Evolutionary conservation across 139 green algal genomes (phyloP), one percentile per base, ranked within the genome.

Genomic region (Volvox africanus): DNA sequence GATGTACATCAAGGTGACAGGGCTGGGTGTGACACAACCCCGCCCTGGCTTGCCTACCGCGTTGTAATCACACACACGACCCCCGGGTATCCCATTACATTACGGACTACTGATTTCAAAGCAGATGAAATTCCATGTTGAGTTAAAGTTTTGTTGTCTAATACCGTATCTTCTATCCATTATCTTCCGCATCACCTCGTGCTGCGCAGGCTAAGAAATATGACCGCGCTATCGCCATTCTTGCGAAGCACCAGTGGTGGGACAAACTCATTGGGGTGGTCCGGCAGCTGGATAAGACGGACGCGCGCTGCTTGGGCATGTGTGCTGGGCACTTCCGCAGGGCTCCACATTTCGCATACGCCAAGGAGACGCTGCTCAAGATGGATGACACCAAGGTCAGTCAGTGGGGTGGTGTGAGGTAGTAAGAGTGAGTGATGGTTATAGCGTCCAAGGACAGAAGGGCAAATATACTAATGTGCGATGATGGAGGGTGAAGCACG

Each of bases 1-100:
- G 62, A 97, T 98, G 95, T 98, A 98, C 92, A 94, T 98, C 88
- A 96, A 97, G 93, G 94, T 96, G 28, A 12, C 9, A 24, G 44
- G 44, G 44, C 9, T 55, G 44, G 44, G 44, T 55, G 5, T 9
- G 44, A 55, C 44, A 55, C 44, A 55, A 55, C 44, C 44, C 44
- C 44, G 44, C 44, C 44, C 44, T 55, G 44, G 44, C 44, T 55
- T 55, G 44, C 44, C 44, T 55, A 55, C 9, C 44, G 5, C 5
- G 9, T 55, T 55, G 44, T 55, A 55, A 55, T 55, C 44, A 55
- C 44, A 5, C 44, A 5, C 5, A 55, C 44, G 44, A 55, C 44
- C 44, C 44, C 9, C 44, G 5, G n/a, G 9, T 55, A 5, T 55
- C 44, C 44, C 44, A 55, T 5, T 9, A 55, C 44, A 14, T 5